phyloP scores from a whole-genome alignment of 305 asterid genomes.

The Fraxinus paxiana region DNA sequence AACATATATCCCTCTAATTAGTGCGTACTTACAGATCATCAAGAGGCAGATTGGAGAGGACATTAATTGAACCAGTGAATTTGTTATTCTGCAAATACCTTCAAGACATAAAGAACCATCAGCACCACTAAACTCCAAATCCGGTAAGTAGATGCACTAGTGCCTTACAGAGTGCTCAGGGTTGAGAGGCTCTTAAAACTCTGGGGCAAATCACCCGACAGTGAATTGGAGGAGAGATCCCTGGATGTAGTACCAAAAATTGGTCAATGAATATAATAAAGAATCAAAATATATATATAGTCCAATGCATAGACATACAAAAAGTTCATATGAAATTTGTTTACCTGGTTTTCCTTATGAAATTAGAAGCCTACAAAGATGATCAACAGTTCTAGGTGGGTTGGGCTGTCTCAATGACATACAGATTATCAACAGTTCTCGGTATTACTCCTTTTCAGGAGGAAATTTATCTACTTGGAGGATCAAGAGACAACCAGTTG shows the following conservation, averaged over 20 bases:
- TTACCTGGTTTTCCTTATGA: not conserved
- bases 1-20: not conserved
- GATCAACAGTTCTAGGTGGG: not conserved
- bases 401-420: not conserved
- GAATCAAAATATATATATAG: not conserved
- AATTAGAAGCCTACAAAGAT: not conserved
- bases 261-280: conserved; percentile 1
- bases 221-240: conserved; percentile 50
- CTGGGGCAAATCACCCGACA: conserved; percentile 47
- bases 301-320: not conserved
- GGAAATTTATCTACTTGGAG: not conserved
- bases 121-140: conserved; percentile 9
- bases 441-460: not conserved
- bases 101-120: conserved; percentile 20
- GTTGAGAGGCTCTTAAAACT: conserved; percentile 39
- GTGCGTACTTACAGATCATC: conserved; percentile 40
- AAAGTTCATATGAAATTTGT: not conserved
- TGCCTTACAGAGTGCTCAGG: conserved; percentile 39
- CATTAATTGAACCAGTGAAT: conserved; percentile 53
- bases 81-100: conserved; percentile 63
- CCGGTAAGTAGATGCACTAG: not conserved
- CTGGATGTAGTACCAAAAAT: conserved; percentile 24
- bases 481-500: not conserved
- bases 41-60: conserved; percentile 53
- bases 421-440: not conserved